phyloP scores from a whole-genome alignment of 139 green algal species.

The Tetradesmus lagerheimii region DNA sequence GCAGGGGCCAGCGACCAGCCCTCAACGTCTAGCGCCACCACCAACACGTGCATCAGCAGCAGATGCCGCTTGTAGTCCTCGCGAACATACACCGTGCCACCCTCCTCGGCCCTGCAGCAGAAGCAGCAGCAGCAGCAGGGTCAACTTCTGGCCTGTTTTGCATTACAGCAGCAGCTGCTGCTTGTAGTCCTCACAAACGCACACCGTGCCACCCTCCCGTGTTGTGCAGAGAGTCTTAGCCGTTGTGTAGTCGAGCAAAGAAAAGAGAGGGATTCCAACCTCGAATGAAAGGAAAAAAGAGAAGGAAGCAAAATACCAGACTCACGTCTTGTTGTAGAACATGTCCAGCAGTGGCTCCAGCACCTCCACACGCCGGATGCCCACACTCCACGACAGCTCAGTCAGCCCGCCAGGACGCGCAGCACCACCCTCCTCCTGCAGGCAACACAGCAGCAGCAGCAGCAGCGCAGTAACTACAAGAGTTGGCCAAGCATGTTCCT shows the following conservation, averaged over 20 bases:
- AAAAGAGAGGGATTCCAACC: too few relatives aligned
- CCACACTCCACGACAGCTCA: not conserved
- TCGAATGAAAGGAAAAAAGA: too few relatives aligned
- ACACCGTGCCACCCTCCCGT: too few relatives aligned
- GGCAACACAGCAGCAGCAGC: not conserved
- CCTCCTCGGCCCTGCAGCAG: constrained; percentile 21
- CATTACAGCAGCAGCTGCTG: too few relatives aligned
- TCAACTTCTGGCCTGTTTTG: too few relatives aligned
- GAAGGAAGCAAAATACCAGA: too few relatives aligned
- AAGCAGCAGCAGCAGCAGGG: not conserved
- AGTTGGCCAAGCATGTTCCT: not conserved
- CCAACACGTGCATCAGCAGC: constrained; percentile 50
- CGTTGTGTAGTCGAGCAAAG: too few relatives aligned
- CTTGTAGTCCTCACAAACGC: too few relatives aligned
- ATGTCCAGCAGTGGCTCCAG: constrained; percentile 44
- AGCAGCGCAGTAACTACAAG: not conserved
- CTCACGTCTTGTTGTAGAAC: constrained; percentile 50
- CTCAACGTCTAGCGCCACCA: constrained; percentile 51
- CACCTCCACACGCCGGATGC: constrained; percentile 26
- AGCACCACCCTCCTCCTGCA: not conserved
- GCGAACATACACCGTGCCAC: constrained; percentile 33
- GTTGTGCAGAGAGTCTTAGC: too few relatives aligned
- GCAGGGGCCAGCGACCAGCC: constrained; percentile 40
- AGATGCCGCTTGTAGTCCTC: constrained; percentile 26
- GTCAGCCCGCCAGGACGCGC: constrained; percentile 24